phyloP scores from a whole-genome alignment of 805 yeast species.

The Ascoidea rubescens region DNA sequence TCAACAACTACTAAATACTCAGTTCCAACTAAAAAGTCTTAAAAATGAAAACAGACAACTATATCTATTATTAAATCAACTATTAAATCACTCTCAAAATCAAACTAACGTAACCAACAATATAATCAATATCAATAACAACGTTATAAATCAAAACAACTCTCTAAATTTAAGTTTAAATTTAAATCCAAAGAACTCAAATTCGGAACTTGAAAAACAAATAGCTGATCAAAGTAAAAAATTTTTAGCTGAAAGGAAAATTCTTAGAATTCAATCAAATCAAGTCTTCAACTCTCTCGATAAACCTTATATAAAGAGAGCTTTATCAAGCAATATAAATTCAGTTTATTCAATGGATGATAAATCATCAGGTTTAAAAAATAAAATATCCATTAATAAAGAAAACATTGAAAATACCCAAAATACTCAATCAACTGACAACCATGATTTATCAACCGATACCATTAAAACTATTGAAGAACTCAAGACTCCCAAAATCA shows the following conservation, averaged over 20 bases:
- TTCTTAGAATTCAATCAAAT: not conserved
- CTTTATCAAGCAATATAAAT: not conserved
- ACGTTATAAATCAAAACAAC: too few relatives aligned
- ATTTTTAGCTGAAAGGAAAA: not conserved
- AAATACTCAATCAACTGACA: not conserved
- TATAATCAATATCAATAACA: too few relatives aligned
- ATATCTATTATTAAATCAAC: slow-evolving; percentile 6
- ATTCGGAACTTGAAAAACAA: not conserved
- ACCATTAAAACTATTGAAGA: not conserved
- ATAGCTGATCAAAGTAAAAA: too few relatives aligned
- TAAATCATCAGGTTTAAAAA: not conserved
- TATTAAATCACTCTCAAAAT: not conserved
- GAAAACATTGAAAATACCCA: not conserved
- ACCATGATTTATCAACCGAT: not conserved
- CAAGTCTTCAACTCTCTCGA: not conserved
- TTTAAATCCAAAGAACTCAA: too few relatives aligned
- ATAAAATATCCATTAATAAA: too few relatives aligned
- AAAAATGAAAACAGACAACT: slow-evolving; percentile 7
- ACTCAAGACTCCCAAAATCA: not conserved
- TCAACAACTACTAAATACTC: not conserved
- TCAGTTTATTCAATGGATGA: not conserved
- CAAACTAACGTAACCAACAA: not conserved
- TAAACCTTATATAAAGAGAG: not conserved
- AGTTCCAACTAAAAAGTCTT: slow-evolving; percentile 5
- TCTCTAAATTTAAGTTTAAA: not conserved